phyloP scores from a whole-genome alignment of 2,329 filamentous ascomycete species.

The Macroventuria anomochaeta region DNA sequence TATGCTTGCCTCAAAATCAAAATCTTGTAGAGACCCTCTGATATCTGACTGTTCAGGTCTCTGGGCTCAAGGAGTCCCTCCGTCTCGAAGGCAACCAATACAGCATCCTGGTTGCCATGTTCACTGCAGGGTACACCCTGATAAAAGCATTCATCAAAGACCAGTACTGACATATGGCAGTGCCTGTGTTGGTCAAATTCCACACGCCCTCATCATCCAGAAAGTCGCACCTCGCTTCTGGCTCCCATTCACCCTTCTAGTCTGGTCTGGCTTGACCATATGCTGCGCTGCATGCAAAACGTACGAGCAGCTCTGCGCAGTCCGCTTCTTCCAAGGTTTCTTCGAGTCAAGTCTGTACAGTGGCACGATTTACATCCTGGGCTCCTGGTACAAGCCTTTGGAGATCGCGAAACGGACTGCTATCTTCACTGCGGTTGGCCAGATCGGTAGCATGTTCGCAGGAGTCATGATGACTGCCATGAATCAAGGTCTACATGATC shows the following conservation, averaged over 20 bases:
- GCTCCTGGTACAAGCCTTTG: constrained; percentile 38
- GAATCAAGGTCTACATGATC: constrained; percentile 32
- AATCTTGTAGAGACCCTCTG: background rate
- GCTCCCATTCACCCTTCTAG: constrained; percentile 37
- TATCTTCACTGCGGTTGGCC: constrained; percentile 40
- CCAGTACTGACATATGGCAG: constrained; percentile 8
- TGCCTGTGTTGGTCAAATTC: constrained; percentile 38
- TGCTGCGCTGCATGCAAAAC: constrained; percentile 36
- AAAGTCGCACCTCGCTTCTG: constrained; percentile 37
- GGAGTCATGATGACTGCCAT: constrained; percentile 45
- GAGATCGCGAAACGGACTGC: constrained; percentile 41
- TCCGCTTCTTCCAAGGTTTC: constrained; percentile 37
- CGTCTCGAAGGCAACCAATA: constrained; percentile 36
- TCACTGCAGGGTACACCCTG: constrained; percentile 32
- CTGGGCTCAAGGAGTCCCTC: constrained; percentile 36
- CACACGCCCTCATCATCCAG: constrained; percentile 39
- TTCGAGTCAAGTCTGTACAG: constrained; percentile 40
- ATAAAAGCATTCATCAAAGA: no score
- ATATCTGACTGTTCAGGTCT: constrained; percentile 21
- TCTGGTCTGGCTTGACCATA: constrained; percentile 42
- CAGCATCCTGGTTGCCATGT: constrained; percentile 38
- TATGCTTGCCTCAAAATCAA: background rate
- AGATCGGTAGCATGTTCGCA: constrained; percentile 42
- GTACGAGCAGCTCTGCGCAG: constrained; percentile 35
- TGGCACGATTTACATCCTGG: constrained; percentile 40